phyloP scores from a whole-genome alignment of 192 early-diverging fungal species.

The Coemansia sp. region DNA sequence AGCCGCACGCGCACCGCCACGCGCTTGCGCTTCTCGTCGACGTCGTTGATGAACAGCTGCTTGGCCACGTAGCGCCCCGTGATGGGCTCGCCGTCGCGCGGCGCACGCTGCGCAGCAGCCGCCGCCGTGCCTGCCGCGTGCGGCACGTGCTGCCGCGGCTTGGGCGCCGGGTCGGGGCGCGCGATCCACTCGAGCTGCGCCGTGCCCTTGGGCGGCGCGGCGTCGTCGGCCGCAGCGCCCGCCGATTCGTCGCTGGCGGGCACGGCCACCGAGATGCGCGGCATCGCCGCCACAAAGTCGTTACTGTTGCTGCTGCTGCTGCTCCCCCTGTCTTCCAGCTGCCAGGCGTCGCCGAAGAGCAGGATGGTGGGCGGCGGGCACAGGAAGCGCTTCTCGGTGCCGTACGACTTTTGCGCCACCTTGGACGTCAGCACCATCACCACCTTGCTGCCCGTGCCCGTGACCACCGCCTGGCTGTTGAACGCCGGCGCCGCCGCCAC shows the following conservation, averaged over 20 bases:
- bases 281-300: conserved; percentile 34
- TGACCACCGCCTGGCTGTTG: conserved; percentile 56
- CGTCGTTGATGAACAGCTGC: conserved; percentile 85
- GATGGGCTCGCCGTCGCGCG: conserved; percentile 53
- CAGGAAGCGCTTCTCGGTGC: conserved; percentile 90
- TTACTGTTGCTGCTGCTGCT: conserved; percentile 27
- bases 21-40: conserved; percentile 81
- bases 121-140: conserved; percentile 22
- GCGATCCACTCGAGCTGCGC: conserved; percentile 51
- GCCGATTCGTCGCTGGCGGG: conserved; percentile 34
- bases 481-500: conserved; percentile 21
- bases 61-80: conserved; percentile 80
- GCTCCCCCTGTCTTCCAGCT: conserved; percentile 40
- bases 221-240: too few relatives aligned
- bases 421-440: conserved; percentile 83
- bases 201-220: too few relatives aligned
- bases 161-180: conserved; percentile 49
- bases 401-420: conserved; percentile 94
- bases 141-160: conserved; percentile 43
- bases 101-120: too few relatives aligned
- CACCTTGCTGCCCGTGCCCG: conserved; percentile 53
- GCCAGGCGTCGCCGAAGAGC: conserved; percentile 76
- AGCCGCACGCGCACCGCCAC: conserved; percentile 76
- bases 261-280: conserved; percentile 47
- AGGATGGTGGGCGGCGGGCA: conserved; percentile 84